These are phyloP conservation scores for Cystofilobasidium bisporidii DNA, from an alignment of 768 basidiomycete species.

Conservation along the genomic window DNA sequence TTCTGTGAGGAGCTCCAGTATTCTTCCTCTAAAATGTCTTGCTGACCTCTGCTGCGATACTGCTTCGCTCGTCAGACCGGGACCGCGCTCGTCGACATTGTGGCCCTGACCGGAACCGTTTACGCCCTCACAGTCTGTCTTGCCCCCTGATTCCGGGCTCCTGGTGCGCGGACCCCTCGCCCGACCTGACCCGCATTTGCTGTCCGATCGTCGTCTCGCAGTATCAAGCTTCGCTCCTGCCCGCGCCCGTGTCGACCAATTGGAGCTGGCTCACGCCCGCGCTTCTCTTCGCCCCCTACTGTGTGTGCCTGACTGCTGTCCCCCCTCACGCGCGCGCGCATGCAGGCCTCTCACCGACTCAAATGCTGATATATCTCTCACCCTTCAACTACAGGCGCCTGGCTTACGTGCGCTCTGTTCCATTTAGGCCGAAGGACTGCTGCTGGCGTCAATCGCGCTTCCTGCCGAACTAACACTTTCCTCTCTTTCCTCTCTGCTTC, in stretches of 20 bases:
- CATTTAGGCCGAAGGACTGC: too few species aligned
- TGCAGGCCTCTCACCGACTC: too few species aligned
- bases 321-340: not conserved
- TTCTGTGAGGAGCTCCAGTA: too few species aligned
- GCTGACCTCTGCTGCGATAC: conserved; percentile 35
- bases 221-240: not conserved
- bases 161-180: too few species aligned
- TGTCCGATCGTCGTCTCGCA: too few species aligned
- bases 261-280: conserved; percentile 7
- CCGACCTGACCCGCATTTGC: too few species aligned
- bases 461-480: too few species aligned
- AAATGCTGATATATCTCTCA: too few species aligned
- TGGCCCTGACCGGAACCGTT: conserved; percentile 49
- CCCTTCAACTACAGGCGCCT: conserved; percentile 9
- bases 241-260: not conserved
- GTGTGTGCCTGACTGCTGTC: conserved; percentile 29
- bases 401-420: conserved; percentile 1
- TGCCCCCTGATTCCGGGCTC: too few species aligned
- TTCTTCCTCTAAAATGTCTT: too few species aligned
- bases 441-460: too few species aligned
- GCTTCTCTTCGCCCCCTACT: conserved; percentile 37
- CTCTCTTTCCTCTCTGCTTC: too few species aligned
- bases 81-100: conserved; percentile 50
- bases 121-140: conserved; percentile 57
- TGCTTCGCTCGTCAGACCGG: conserved; percentile 42